These are phyloP conservation scores for Mycena floridula DNA, from an alignment of 768 basidiomycete species.

Conservation along the genomic window DNA sequence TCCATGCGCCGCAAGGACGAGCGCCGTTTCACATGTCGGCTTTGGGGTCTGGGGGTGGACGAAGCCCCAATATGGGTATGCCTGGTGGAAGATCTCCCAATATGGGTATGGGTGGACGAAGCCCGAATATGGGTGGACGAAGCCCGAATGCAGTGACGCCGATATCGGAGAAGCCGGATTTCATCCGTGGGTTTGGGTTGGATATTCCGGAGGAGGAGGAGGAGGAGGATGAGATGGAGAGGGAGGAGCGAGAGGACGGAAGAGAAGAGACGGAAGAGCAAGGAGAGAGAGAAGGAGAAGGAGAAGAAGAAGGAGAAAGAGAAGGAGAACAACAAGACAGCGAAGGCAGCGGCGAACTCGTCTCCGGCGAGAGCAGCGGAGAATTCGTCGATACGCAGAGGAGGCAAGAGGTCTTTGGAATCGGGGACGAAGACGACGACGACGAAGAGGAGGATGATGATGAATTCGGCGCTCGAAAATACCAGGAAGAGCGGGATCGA, in stretches of 20 bases:
- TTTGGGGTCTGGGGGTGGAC: conserved; percentile 1
- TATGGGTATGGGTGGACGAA: no score
- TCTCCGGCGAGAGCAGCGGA: no score
- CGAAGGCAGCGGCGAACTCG: no score
- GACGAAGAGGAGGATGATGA: conserved; percentile 34
- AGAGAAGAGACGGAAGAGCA: no score
- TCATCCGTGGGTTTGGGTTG: conserved; percentile 72
- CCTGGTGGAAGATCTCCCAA: no score
- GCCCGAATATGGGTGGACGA: no score
- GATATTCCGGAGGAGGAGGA: conserved; percentile 67
- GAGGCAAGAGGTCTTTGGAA: conserved; percentile 22
- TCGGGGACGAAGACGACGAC: conserved; percentile 19
- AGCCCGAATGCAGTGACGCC: conserved; percentile 30
- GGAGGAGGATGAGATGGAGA: conserved; percentile 15
- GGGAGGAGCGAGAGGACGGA: no score
- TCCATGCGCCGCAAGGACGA: conserved; percentile 49
- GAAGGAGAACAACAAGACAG: conserved; percentile 19
- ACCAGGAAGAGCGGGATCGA: conserved; percentile 13
- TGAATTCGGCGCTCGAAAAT: no score
- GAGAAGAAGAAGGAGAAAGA: conserved; percentile 30
- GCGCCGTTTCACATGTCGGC: conserved; percentile 39
- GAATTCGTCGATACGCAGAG: neutral
- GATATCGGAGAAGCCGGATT: conserved; percentile 60
- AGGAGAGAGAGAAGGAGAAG: no score
- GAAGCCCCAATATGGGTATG: no score